phyloP scores from a whole-genome alignment of 164 flowering plant species.

The Tetracentron sinense region DNA sequence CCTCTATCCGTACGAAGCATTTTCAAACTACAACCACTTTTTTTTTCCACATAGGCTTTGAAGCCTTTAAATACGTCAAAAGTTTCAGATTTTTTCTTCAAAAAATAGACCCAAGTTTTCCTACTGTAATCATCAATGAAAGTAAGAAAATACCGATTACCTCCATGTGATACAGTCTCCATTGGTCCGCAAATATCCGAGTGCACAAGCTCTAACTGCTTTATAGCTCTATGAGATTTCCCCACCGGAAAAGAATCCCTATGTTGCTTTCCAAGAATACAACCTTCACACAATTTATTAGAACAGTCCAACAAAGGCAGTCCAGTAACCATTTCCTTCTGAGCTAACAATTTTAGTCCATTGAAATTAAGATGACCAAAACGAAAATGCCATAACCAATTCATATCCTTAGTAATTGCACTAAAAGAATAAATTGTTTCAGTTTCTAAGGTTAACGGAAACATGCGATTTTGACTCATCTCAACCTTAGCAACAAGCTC shows the following conservation, averaged over 20 bases:
- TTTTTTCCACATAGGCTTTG: not conserved
- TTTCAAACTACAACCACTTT: not conserved
- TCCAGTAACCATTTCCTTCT: too few relatives aligned
- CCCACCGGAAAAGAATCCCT: not conserved
- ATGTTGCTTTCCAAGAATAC: not conserved
- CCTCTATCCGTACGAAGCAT: not conserved
- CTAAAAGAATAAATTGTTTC: not conserved
- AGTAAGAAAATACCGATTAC: too few relatives aligned
- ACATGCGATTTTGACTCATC: too few relatives aligned
- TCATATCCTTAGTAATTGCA: not conserved
- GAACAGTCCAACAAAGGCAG: too few relatives aligned
- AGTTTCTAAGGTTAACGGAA: not conserved
- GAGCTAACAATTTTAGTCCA: too few relatives aligned
- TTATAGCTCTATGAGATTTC: not conserved
- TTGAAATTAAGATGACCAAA: slow-evolving; percentile 1
- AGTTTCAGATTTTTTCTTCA: too few relatives aligned
- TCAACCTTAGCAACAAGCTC: not conserved
- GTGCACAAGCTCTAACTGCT: not conserved
- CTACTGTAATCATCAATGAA: too few relatives aligned
- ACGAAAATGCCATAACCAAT: slow-evolving; percentile 7
- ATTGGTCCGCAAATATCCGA: not conserved
- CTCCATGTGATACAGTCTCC: not conserved
- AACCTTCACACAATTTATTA: too few relatives aligned
- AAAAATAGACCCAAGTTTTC: too few relatives aligned
- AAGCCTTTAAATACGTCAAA: too few relatives aligned